Conservation (phyloP, 83 land plant genomes). For the Larix sibirica region DNA sequence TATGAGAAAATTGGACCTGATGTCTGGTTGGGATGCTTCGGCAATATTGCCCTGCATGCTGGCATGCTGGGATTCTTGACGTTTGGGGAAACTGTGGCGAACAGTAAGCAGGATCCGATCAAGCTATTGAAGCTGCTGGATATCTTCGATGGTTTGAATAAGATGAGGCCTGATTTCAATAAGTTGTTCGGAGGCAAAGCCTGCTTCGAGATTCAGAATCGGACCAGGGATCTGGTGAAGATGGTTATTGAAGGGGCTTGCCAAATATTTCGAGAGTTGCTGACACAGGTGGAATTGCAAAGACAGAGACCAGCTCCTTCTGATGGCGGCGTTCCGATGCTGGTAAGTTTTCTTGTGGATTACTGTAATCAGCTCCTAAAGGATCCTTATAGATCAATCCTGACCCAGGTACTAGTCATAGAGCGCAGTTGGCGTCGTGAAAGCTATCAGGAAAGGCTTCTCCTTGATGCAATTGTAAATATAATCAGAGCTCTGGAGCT, state of each 20-base stretch:
- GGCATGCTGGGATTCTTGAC: conserved; percentile 45
- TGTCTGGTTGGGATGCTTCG: conserved; percentile 29
- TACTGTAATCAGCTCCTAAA: conserved; percentile 48
- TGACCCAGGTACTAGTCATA: conserved; percentile 53
- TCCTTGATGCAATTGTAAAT: conserved; percentile 43
- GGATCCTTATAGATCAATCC: conserved; percentile 43
- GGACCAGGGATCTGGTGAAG: conserved; percentile 53
- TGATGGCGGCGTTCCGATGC: conserved; percentile 57
- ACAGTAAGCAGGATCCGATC: conserved; percentile 53
- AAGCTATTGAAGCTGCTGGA: conserved; percentile 64
- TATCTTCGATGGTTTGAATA: conserved; percentile 45
- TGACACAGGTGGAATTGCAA: conserved; percentile 55
- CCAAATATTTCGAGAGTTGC: conserved; percentile 53
- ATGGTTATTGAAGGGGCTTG: conserved; percentile 41
- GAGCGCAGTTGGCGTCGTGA: conserved; percentile 54
- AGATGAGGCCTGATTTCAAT: conserved; percentile 46
- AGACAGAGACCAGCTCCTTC: conserved; percentile 41
- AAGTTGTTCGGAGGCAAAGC: conserved; percentile 49
- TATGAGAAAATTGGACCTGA: conserved; percentile 27
- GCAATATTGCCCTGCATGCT: conserved; percentile 31
- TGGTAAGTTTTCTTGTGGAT: conserved; percentile 47
- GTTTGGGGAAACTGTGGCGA: conserved; percentile 43
- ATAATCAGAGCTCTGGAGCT: conserved; percentile 61
- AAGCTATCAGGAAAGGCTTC: conserved; percentile 39
- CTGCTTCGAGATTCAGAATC: conserved; percentile 43